Evolutionary conservation across 2,329 filamentous ascomycete genomes (phyloP).

Genomic region (Arthrobotrys entomopaga): DNA sequence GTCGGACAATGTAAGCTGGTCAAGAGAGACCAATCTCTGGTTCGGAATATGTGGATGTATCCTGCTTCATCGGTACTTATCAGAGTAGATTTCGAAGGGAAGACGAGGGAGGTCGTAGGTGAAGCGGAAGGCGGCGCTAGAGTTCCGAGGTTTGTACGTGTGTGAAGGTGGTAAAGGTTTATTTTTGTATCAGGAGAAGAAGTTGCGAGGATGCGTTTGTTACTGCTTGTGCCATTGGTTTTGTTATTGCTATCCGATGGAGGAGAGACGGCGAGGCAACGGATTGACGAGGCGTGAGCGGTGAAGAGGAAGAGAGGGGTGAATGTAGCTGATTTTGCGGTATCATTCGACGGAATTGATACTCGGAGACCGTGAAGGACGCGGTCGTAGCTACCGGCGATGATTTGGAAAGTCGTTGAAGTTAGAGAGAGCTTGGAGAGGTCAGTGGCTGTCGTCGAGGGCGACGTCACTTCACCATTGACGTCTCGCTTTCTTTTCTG

Average conservation of each 20-base stretch:
- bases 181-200: conserved; percentile 93
- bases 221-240: conserved; percentile 67
- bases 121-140: conserved; percentile 86
- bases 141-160: conserved; percentile 79
- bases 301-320: conserved; percentile 95
- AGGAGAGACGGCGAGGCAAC: conserved; percentile 85
- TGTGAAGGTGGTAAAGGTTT: conserved; percentile 75
- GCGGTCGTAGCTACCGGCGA: conserved; percentile 93
- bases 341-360: conserved; percentile 22
- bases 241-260: conserved; percentile 67
- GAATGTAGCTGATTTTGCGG: conserved; percentile 66
- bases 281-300: conserved; percentile 88
- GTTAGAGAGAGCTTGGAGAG: conserved; percentile 37
- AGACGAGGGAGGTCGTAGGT: conserved; percentile 77
- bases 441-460: conserved; percentile 10
- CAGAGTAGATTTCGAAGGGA: conserved; percentile 86
- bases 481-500: conserved; percentile 43
- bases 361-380: conserved; percentile 80
- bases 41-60: conserved; percentile 85
- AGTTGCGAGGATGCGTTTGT: conserved; percentile 86
- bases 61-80: conserved; percentile 90
- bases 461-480: conserved; percentile 4
- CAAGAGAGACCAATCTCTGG: conserved; percentile 87
- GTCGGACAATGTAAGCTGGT: conserved; percentile 89
- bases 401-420: conserved; percentile 78